Evolutionary conservation across 208 protist genomes (phyloP).

Genomic region (Crithidia bombi): DNA sequence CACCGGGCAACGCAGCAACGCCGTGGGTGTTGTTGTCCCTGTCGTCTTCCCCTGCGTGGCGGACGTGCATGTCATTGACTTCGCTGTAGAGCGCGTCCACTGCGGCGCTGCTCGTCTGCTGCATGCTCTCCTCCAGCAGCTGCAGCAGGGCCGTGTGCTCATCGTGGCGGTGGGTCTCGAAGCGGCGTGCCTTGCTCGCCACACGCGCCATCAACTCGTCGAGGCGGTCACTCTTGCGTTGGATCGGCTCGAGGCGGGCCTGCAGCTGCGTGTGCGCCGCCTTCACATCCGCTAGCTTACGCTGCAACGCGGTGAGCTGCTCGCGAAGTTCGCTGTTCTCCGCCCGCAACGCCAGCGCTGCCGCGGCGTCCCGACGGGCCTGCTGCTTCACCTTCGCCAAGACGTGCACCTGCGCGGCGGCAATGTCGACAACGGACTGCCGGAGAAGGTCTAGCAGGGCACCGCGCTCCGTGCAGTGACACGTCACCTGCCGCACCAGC

Average conservation of each 20-base stretch:
- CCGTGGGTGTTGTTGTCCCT: not conserved
- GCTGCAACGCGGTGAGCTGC: not conserved
- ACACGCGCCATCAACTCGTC: conserved; percentile 77
- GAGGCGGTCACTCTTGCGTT: conserved; percentile 64
- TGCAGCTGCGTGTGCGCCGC: conserved; percentile 21
- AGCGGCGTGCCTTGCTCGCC: conserved; percentile 55
- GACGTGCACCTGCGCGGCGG: conserved; percentile 56
- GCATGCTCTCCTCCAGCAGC: conserved; percentile 75
- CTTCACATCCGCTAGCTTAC: conserved; percentile 24
- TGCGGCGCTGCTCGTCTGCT: conserved; percentile 50
- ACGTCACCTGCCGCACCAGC: conserved; percentile 70
- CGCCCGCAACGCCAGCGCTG: conserved; percentile 32
- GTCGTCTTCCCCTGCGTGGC: conserved; percentile 13
- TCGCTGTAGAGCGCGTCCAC: conserved; percentile 63
- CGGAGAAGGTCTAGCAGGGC: conserved; percentile 81
- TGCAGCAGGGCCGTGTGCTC: conserved; percentile 63
- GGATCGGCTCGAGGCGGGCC: conserved; percentile 44
- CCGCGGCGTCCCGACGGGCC: conserved; percentile 21
- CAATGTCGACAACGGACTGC: conserved; percentile 72
- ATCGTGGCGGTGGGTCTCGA: conserved; percentile 58
- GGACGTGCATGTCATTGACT: conserved; percentile 31
- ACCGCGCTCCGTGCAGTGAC: conserved; percentile 77
- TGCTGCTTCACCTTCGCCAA: conserved; percentile 70
- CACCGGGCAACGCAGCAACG: no score
- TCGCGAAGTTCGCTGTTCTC: conserved; percentile 32